These are phyloP conservation scores for Chaetomiaceae sp. DNA, from an alignment of 2,329 filamentous ascomycete genomes.

Conservation along the genomic window DNA sequence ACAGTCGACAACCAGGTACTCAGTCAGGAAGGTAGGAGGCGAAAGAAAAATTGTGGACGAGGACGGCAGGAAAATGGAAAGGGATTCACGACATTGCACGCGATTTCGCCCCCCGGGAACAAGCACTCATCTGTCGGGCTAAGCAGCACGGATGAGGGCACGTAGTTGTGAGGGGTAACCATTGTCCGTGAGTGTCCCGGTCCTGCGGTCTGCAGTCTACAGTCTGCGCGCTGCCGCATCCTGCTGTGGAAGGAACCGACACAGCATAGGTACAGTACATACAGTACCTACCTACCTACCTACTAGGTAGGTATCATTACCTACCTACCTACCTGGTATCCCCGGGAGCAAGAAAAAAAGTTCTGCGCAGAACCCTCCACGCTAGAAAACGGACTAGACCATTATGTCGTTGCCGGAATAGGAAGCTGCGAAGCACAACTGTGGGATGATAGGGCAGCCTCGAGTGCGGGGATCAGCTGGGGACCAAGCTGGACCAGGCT, in stretches of 20 bases:
- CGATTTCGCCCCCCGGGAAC: background rate
- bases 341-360: too few species aligned
- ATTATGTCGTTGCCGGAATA: constrained; percentile 14
- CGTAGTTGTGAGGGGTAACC: background rate
- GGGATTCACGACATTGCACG: background rate
- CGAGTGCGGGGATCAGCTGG: constrained; percentile 10
- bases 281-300: too few species aligned
- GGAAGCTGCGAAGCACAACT: constrained; percentile 18
- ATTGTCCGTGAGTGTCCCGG: background rate
- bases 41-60: background rate
- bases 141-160: background rate
- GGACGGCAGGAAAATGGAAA: background rate
- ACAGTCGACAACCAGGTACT: background rate
- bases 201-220: constrained; percentile 2
- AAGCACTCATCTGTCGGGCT: background rate
- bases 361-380: background rate
- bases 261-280: too few species aligned
- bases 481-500: background rate
- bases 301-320: too few species aligned
- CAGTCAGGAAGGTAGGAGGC: background rate
- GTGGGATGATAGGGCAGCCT: constrained; percentile 1
- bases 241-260: too few species aligned
- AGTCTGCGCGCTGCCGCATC: too few species aligned
- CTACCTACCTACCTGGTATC: too few species aligned
- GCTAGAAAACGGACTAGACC: background rate